Percentiles rank a stretch among this genome's conserved stretches.
These are phyloP conservation scores for Globisporangium lucens DNA, from an alignment of 352 stramenopile genomes.

Conservation along the genomic window DNA sequence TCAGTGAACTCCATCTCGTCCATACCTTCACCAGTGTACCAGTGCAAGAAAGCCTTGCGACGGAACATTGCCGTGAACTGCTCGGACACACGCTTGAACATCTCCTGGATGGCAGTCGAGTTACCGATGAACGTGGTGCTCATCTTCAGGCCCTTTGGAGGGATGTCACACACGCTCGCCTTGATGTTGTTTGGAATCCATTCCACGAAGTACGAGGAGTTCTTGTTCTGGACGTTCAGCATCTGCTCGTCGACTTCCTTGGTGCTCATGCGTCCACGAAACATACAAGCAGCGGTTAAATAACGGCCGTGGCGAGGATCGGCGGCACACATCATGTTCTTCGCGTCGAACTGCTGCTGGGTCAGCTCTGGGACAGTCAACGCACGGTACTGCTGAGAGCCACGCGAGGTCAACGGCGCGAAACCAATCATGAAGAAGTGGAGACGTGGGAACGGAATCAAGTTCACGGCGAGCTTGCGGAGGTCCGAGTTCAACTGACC, in stretches of 20 bases:
- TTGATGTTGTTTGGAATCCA: constrained; percentile 1
- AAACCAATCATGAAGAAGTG: constrained; percentile 99
- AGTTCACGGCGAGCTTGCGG: constrained; percentile 97
- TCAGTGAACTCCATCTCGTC: constrained; percentile 99
- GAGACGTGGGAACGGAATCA: constrained; percentile 98
- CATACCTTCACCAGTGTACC: constrained; percentile 99
- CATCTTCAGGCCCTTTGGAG: background rate
- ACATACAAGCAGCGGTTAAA: constrained; percentile 2
- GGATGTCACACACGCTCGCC: background rate
- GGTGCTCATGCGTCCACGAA: background rate
- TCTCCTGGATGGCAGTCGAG: background rate
- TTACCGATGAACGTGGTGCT: background rate
- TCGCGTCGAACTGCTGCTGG: constrained; percentile 98
- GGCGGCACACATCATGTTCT: constrained; percentile 99
- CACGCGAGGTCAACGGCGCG: constrained; percentile 92
- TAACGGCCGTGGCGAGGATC: constrained; percentile 95
- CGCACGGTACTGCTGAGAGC: constrained; percentile 96
- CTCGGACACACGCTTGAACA: constrained; percentile 92
- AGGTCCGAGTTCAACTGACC: constrained; percentile 99
- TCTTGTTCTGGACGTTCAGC: background rate
- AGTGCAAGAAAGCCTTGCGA: constrained; percentile 99
- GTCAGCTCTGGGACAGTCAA: constrained; percentile 98
- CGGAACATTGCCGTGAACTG: constrained; percentile 99
- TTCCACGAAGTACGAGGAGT: background rate
- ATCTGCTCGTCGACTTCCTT: background rate